Evolutionary conservation across 345 rosid species (phyloP).

Genomic region (Clarkia xantiana): DNA sequence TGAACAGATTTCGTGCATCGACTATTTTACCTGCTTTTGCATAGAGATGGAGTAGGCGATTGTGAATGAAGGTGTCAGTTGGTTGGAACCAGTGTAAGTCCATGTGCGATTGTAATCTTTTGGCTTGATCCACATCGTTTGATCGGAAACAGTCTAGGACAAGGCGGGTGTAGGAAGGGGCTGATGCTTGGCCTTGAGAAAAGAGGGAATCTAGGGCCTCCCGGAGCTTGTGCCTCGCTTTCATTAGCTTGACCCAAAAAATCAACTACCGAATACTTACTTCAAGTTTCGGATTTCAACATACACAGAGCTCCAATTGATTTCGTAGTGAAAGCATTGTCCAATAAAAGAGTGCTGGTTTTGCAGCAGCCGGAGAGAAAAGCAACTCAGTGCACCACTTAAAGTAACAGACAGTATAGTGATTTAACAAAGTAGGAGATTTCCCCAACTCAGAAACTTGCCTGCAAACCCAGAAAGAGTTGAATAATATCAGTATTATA

Average conservation of each 20-base stretch:
- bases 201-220: conserved; percentile 30
- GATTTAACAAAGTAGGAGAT: no score
- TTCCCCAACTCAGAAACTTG: no score
- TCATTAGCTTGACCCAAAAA: conserved; percentile 13
- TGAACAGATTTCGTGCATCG: conserved; percentile 34
- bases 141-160: conserved; percentile 31
- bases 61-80: conserved; percentile 26
- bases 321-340: no score
- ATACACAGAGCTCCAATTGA: no score
- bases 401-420: no score
- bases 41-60: conserved; percentile 38
- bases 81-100: conserved; percentile 26
- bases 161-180: conserved; percentile 34
- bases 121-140: conserved; percentile 34
- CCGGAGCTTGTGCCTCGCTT: conserved; percentile 19
- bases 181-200: conserved; percentile 14
- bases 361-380: no score
- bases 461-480: no score
- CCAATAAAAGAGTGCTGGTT: no score
- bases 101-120: conserved; percentile 37
- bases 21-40: conserved; percentile 20
- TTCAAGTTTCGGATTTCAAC: no score
- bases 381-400: no score
- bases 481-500: no score
- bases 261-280: no score